A percentile compares a stretch with the other conserved stretches of the same genome.
These are phyloP conservation scores for Didymella glomerata DNA, from an alignment of 2,329 filamentous ascomycete species.

Conservation along the genomic window DNA sequence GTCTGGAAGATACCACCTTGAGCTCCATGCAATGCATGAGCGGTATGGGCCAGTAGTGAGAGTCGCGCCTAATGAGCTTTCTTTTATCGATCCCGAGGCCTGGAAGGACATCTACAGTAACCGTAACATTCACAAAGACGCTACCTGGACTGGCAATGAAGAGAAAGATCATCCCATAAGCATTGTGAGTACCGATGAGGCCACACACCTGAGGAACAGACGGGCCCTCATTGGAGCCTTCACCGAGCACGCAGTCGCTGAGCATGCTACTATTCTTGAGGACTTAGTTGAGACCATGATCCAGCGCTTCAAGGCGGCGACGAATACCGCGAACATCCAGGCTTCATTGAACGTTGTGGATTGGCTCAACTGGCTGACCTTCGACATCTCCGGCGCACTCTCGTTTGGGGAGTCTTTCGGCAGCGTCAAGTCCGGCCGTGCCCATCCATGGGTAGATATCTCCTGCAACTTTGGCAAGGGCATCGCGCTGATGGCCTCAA, in stretches of 20 bases:
- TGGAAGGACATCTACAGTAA: background rate
- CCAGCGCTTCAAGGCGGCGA: background rate
- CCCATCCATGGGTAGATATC: slow-evolving; percentile 22
- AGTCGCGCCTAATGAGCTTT: background rate
- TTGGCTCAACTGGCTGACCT: background rate
- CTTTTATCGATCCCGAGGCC: background rate
- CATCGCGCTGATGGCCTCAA: slow-evolving; percentile 27
- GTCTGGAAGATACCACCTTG: background rate
- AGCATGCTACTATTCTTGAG: background rate
- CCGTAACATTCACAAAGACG: background rate
- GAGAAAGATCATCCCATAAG: background rate
- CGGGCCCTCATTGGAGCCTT: background rate
- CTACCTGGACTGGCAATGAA: background rate
- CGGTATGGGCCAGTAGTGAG: background rate
- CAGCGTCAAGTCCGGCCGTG: background rate
- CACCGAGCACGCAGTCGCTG: background rate
- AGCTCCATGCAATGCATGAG: background rate
- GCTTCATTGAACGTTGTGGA: background rate
- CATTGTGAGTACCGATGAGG: background rate
- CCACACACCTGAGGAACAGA: background rate
- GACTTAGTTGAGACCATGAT: background rate
- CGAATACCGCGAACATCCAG: no score
- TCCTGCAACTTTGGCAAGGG: slow-evolving; percentile 37
- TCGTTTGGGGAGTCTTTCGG: background rate
- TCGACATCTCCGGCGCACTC: background rate